phyloP scores from a whole-genome alignment of 129 eudicot species.

The Lactuca saligna region DNA sequence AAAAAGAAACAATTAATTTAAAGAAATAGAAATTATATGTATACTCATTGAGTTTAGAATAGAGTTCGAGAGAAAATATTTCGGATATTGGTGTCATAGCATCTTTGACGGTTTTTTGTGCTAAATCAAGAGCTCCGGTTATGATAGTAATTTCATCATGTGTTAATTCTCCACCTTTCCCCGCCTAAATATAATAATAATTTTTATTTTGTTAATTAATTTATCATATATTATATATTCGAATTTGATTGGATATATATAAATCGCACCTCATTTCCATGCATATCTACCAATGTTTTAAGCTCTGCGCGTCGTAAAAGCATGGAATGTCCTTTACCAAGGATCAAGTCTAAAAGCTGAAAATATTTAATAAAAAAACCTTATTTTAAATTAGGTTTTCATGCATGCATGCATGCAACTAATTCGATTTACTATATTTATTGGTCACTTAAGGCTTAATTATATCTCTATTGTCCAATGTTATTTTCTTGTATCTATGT shows the following conservation, averaged over 20 bases:
- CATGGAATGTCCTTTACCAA: slow-evolving; percentile 75
- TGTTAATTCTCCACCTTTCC: slow-evolving; percentile 91
- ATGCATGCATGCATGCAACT: too few relatives aligned
- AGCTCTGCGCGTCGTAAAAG: slow-evolving; percentile 87
- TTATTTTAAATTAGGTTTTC: neutral
- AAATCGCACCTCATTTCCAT: slow-evolving; percentile 63
- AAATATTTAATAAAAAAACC: slow-evolving; percentile 1
- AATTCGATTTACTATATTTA: too few relatives aligned
- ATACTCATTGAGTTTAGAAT: slow-evolving; percentile 69
- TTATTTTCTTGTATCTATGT: too few relatives aligned
- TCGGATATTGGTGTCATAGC: slow-evolving; percentile 80
- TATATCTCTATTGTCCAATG: too few relatives aligned
- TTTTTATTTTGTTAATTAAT: neutral
- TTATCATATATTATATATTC: neutral
- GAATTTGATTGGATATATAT: neutral
- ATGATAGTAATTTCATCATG: slow-evolving; percentile 81
- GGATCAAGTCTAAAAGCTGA: slow-evolving; percentile 73
- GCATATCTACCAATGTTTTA: slow-evolving; percentile 74
- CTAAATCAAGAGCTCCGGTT: slow-evolving; percentile 77
- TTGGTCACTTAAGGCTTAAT: too few relatives aligned
- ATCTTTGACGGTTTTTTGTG: slow-evolving; percentile 79
- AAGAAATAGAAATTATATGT: neutral
- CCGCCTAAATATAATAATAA: slow-evolving; percentile 51
- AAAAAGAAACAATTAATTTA: neutral
- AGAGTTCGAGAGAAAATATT: slow-evolving; percentile 72